phyloP scores from a whole-genome alignment of 2,329 filamentous ascomycete genomes.

The Rhynchosporium agropyri region DNA sequence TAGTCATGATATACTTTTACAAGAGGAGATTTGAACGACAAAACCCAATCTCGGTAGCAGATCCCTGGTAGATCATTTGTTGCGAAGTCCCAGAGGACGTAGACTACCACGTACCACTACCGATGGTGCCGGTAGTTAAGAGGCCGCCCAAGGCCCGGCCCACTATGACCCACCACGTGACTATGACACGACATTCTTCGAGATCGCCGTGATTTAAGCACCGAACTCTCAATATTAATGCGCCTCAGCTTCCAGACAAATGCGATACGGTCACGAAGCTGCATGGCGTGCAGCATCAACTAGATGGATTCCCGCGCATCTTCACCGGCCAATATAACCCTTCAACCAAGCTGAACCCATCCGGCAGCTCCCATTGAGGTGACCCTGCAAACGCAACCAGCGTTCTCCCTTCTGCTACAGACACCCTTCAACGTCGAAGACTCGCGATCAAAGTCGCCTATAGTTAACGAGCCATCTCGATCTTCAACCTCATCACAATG shows the following conservation, averaged over 20 bases:
- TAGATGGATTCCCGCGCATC: conserved; percentile 25
- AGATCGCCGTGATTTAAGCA: not conserved
- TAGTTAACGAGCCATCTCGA: not conserved
- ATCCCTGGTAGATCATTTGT: too few relatives aligned
- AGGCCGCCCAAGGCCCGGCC: not conserved
- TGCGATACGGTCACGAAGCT: conserved; percentile 25
- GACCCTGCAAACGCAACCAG: conserved; percentile 14
- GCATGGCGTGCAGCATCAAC: conserved; percentile 28
- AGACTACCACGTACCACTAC: too few relatives aligned
- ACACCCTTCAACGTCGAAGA: not conserved
- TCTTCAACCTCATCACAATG: conserved; percentile 23
- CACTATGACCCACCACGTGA: conserved; percentile 13
- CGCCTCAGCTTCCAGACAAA: conserved; percentile 25
- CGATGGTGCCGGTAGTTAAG: too few relatives aligned
- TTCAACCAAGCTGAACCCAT: conserved; percentile 6
- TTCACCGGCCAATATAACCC: not conserved
- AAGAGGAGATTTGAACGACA: too few relatives aligned
- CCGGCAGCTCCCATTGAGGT: conserved; percentile 1
- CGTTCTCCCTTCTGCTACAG: not conserved
- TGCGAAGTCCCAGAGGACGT: too few relatives aligned
- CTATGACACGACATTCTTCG: not conserved
- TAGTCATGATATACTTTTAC: too few relatives aligned
- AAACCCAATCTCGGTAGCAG: too few relatives aligned
- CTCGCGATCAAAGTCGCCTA: not conserved
- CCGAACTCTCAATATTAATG: conserved; percentile 18